Percentiles rank a stretch among this genome's conserved stretches.
Evolutionary conservation across 768 basidiomycete species (phyloP).

Genomic region (Pluteus cervinus): DNA sequence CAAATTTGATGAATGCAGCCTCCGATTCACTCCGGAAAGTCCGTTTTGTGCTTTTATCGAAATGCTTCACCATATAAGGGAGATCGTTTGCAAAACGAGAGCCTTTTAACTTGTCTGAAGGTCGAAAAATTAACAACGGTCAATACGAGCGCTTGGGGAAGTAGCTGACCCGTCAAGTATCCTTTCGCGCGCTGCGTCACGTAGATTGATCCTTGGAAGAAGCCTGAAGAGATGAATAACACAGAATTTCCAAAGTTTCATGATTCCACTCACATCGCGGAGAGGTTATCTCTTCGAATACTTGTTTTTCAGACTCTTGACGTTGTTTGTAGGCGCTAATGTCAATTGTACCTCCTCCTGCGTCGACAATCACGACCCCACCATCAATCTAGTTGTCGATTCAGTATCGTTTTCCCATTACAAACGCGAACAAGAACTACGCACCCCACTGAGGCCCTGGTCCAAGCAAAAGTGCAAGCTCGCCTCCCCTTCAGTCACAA

Average conservation of each 20-base stretch:
- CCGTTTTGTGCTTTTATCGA: constrained; percentile 41
- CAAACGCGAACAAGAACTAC: too few species aligned
- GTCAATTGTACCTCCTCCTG: constrained; percentile 45
- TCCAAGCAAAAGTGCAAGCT: constrained; percentile 44
- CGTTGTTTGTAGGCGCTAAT: constrained; percentile 37
- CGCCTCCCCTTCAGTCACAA: constrained; percentile 57
- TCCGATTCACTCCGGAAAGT: constrained; percentile 24
- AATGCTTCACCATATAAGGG: constrained; percentile 35
- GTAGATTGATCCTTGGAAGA: constrained; percentile 34
- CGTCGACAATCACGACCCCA: constrained; percentile 38
- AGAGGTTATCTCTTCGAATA: constrained; percentile 35
- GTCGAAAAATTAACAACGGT: too few species aligned
- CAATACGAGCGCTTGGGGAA: too few species aligned
- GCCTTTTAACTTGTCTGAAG: too few species aligned
- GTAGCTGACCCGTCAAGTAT: constrained; percentile 24
- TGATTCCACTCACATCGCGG: constrained; percentile 23
- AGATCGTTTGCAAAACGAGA: too few species aligned
- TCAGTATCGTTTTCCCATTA: constrained; percentile 24
- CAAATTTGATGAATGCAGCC: constrained; percentile 35
- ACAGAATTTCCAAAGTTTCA: not conserved
- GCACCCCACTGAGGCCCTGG: too few species aligned
- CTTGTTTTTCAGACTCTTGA: constrained; percentile 12
- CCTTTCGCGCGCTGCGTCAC: constrained; percentile 28
- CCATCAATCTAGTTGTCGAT: constrained; percentile 13
- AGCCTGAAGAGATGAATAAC: constrained; percentile 17